A percentile compares a stretch with the other conserved stretches of the same genome.
Evolutionary conservation across 2,329 filamentous ascomycete genomes (phyloP).

Genomic region (Bipolaris cookei): DNA sequence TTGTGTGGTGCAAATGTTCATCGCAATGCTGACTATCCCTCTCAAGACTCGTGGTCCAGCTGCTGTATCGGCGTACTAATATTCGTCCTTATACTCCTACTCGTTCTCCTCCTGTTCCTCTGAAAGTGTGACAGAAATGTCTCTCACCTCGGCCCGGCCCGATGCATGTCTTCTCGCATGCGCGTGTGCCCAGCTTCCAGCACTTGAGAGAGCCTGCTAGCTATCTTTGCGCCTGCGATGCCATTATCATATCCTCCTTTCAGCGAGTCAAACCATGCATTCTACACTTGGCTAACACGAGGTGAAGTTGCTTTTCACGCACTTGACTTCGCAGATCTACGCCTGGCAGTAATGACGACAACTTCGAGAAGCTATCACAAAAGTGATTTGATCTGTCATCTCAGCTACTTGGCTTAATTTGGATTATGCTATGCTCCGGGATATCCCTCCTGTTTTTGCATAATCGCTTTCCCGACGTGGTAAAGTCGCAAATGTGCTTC

Average conservation of each 20-base stretch:
- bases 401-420: not conserved
- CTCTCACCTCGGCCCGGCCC: constrained; percentile 1
- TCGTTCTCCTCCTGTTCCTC: constrained; percentile 76
- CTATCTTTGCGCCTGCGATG: constrained; percentile 31
- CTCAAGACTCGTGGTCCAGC: constrained; percentile 73
- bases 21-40: constrained; percentile 6
- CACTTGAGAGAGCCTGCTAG: not conserved
- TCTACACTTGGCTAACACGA: not conserved
- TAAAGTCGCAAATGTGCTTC: not conserved
- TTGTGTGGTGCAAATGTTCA: not conserved
- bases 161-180: not conserved
- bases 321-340: not conserved
- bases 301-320: constrained; percentile 14
- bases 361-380: not conserved
- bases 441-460: not conserved
- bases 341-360: not conserved
- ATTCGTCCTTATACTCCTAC: constrained; percentile 81
- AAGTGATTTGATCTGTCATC: not conserved
- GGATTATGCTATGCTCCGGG: not conserved
- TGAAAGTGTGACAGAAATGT: constrained; percentile 48
- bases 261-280: not conserved
- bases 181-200: constrained; percentile 1
- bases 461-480: not conserved
- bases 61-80: constrained; percentile 92
- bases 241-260: constrained; percentile 25